Base-by-base conservation (phyloP, 2,329 filamentous ascomycete species). In the Tympanopsis confertula region DNA sequence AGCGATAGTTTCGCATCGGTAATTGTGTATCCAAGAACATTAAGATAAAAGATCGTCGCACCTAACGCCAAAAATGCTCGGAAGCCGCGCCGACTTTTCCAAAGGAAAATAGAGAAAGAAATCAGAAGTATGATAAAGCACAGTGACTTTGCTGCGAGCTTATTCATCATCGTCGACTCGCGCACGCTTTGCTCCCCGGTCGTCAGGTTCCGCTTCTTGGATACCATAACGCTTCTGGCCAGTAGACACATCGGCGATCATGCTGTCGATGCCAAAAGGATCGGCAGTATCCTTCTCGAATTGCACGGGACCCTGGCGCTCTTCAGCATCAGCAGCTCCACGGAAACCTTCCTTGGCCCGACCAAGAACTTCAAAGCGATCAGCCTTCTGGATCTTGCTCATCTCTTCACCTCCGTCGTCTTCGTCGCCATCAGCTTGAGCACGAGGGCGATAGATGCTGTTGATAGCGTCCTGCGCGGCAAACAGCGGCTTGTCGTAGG, bases 401-500 rank as follows among this genome's bases (percentile, higher is more conserved):
- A 95, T 83, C 54, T 88, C 83, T 42, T 88, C 84, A 1, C 74
- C 82, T 26, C 82, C 86, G 36, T 86, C 86, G 40, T 83, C 82
- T 14, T 85, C 82, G 13, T 78, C 80, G 33, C 86, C 85, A 36
- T 80, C 82, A 50, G 81, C 75, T 40, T 81, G 78, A 18, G 82
- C 75, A 17, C 74, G 74, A 1, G 89, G 86, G 22, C 87, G 74
- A 60, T 98, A 98, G 47, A 98, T 96, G 56, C 81, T 89, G 62
- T 77, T 91, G 50, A 95, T 86, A 5, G 86, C 89, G 54, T 96
- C 89, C 55, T 95, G 87, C 13, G 91, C 89, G 1, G 88, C 88
- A 56, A 98, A 98, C 5, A 98, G 67, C 15, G 91, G 91, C 62
- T 96, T 96, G 58, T 96, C 91, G 63, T 96, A 98, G 1, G 81